phyloP scores from a whole-genome alignment of 106 monocot genomes.

The Platanthera guangdongensis region DNA sequence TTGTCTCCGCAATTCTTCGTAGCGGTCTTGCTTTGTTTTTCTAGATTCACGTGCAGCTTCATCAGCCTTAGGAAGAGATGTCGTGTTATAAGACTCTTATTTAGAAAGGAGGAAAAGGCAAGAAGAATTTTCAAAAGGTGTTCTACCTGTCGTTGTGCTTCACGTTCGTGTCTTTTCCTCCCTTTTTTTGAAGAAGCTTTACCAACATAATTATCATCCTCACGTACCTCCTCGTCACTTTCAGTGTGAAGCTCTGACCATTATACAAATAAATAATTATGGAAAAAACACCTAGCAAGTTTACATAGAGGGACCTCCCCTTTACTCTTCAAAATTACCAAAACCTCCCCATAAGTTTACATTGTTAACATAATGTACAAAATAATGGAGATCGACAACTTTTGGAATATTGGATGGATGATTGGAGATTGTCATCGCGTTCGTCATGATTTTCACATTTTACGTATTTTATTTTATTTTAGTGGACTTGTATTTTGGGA shows the following conservation, averaged over 20 bases:
- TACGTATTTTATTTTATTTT: too few relatives aligned
- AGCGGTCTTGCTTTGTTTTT: slow-evolving; percentile 66
- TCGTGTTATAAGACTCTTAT: not conserved
- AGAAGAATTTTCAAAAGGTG: not conserved
- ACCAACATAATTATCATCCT: slow-evolving; percentile 35
- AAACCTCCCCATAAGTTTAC: not conserved
- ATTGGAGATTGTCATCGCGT: too few relatives aligned
- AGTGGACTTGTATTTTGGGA: too few relatives aligned
- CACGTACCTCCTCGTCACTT: slow-evolving; percentile 70
- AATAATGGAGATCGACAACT: too few relatives aligned
- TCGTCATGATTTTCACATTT: too few relatives aligned
- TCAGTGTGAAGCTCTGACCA: slow-evolving; percentile 33
- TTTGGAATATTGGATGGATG: too few relatives aligned
- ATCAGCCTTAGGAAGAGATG: slow-evolving; percentile 55
- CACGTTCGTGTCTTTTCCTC: slow-evolving; percentile 88
- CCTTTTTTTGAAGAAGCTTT: slow-evolving; percentile 69
- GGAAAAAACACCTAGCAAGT: too few relatives aligned
- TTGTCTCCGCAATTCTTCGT: slow-evolving; percentile 78
- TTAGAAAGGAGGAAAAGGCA: not conserved
- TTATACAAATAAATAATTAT: too few relatives aligned
- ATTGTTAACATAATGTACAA: not conserved
- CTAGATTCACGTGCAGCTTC: slow-evolving; percentile 80
- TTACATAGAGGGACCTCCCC: not conserved
- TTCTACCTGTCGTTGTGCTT: slow-evolving; percentile 71
- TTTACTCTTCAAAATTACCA: too few relatives aligned